Evolutionary conservation across 768 basidiomycete species (phyloP).

Genomic region (Boletus patriciae): DNA sequence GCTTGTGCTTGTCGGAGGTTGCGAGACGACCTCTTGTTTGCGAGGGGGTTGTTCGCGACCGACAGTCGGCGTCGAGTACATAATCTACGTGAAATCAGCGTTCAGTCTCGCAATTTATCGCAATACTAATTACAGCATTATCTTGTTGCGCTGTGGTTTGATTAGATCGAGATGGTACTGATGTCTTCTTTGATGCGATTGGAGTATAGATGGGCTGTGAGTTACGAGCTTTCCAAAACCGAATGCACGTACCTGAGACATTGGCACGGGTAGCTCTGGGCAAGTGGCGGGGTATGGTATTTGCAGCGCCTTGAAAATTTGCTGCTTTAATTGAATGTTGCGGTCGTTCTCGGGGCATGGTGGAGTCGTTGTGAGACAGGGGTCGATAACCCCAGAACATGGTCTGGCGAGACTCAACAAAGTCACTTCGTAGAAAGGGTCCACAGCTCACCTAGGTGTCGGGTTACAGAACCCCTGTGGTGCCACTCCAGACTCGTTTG

Average conservation of each 20-base stretch:
- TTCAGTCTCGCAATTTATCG: background rate
- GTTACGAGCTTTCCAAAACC: background rate
- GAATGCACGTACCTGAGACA: conserved; percentile 3
- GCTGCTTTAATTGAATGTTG: conserved; percentile 6
- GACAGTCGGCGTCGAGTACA: background rate
- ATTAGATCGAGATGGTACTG: background rate
- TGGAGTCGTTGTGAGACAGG: background rate
- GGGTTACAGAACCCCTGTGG: background rate
- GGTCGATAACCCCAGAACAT: background rate
- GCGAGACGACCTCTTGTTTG: background rate
- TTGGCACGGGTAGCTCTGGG: background rate
- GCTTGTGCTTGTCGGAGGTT: background rate
- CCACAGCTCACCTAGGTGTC: conserved; percentile 6
- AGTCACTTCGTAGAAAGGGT: background rate
- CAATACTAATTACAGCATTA: background rate
- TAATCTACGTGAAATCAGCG: conserved; percentile 7
- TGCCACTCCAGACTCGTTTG: background rate
- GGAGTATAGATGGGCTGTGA: conserved; percentile 8
- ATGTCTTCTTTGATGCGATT: background rate
- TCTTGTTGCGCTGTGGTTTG: background rate
- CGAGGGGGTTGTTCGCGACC: background rate
- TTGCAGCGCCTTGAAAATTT: background rate
- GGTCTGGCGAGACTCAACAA: conserved; percentile 7
- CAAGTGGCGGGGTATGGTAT: background rate
- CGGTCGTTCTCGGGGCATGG: background rate